These are phyloP conservation scores for Penicillium hordei DNA, from an alignment of 2,329 filamentous ascomycete species.

Conservation along the genomic window DNA sequence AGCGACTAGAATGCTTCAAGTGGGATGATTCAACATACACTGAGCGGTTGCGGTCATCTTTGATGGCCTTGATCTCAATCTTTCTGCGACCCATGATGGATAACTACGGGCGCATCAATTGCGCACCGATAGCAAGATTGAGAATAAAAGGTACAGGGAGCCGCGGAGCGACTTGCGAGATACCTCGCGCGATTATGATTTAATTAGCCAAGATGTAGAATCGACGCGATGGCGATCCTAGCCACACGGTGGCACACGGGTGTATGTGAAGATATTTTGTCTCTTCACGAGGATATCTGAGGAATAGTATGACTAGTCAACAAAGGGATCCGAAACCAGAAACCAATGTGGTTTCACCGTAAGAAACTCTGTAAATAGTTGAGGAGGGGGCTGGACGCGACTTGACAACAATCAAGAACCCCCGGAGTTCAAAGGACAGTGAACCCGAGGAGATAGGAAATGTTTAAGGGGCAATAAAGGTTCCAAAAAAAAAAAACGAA, in stretches of 20 bases:
- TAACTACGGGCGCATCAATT: constrained; percentile 12
- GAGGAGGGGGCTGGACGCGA: constrained; percentile 11
- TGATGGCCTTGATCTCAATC: constrained; percentile 99
- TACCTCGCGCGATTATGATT: constrained; percentile 1
- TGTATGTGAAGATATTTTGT: neutral
- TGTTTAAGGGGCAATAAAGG: neutral
- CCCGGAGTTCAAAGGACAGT: constrained; percentile 1
- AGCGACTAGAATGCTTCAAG: neutral
- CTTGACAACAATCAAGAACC: constrained; percentile 11
- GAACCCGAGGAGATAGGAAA: constrained; percentile 9
- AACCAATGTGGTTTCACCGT: neutral
- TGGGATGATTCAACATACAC: constrained; percentile 66
- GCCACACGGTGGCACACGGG: neutral
- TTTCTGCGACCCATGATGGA: constrained; percentile 86
- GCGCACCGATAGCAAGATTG: constrained; percentile 7
- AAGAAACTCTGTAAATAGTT: constrained; percentile 6
- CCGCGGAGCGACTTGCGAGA: constrained; percentile 1
- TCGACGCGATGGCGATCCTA: constrained; percentile 9
- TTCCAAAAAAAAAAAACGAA: constrained; percentile 3
- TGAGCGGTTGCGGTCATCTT: constrained; percentile 95
- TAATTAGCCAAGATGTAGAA: neutral
- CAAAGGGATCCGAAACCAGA: constrained; percentile 1
- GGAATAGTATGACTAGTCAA: neutral
- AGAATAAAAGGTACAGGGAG: neutral
- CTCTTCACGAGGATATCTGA: neutral